A percentile compares a stretch with the other conserved stretches of the same genome.
These are phyloP conservation scores for Geosmithia flava DNA, from an alignment of 2,329 filamentous ascomycete genomes.

Conservation along the genomic window DNA sequence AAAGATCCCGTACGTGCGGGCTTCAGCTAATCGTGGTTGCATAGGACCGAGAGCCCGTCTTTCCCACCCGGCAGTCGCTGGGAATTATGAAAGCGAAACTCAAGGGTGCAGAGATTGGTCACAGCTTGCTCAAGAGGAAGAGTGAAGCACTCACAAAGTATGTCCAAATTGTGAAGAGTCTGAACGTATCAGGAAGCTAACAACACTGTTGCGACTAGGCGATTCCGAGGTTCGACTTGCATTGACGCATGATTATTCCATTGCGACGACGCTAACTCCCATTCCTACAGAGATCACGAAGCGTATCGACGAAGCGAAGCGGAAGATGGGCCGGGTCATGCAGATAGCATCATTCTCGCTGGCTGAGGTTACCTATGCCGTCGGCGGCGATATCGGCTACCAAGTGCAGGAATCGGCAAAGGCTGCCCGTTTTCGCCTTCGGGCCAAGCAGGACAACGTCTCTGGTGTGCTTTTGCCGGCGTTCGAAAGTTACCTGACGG, in stretches of 20 bases:
- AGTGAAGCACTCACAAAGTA: constrained; percentile 97
- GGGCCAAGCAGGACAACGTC: constrained; percentile 96
- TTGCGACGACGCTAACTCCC: not conserved
- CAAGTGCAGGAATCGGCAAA: constrained; percentile 96
- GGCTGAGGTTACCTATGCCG: constrained; percentile 93
- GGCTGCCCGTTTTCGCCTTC: constrained; percentile 81
- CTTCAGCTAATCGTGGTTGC: not conserved
- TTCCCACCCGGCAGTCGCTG: constrained; percentile 93
- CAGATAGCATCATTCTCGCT: constrained; percentile 97
- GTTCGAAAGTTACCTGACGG: constrained; percentile 82
- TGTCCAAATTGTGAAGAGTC: constrained; percentile 10
- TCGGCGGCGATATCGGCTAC: constrained; percentile 90
- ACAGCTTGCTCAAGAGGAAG: constrained; percentile 93
- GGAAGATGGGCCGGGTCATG: constrained; percentile 99
- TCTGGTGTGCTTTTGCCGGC: constrained; percentile 89
- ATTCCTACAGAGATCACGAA: constrained; percentile 69
- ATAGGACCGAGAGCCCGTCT: constrained; percentile 89
- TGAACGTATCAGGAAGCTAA: not conserved
- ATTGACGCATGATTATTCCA: not conserved
- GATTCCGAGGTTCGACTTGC: constrained; percentile 60
- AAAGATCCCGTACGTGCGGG: not conserved
- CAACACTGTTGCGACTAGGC: constrained; percentile 35
- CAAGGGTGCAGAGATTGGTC: constrained; percentile 82
- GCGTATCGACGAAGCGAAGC: constrained; percentile 96
- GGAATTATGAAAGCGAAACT: constrained; percentile 97